Percentiles rank a stretch among this genome's conserved stretches.
Evolutionary conservation across 441 rosid species (phyloP).

Genomic region (Cnidoscolus chayamansa): DNA sequence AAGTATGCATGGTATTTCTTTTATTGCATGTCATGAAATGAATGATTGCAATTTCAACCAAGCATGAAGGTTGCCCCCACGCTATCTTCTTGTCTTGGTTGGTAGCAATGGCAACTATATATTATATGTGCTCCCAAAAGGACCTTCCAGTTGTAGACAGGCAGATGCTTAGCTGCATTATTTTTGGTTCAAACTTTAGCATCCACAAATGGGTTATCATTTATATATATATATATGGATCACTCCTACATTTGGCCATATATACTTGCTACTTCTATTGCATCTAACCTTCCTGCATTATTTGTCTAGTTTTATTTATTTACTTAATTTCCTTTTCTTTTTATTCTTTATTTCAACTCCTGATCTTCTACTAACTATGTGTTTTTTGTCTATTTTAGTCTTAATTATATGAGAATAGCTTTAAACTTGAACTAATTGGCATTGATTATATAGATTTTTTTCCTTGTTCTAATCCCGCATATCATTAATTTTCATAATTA

Average conservation of each 20-base stretch:
- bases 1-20: slow-evolving; percentile 26
- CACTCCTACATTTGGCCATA: neutral
- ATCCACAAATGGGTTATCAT: slow-evolving; percentile 13
- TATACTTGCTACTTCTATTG: neutral
- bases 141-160: slow-evolving; percentile 18
- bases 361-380: too few relatives aligned
- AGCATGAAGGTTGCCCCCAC: slow-evolving; percentile 29
- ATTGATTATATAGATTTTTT: too few relatives aligned
- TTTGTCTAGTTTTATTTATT: too few relatives aligned
- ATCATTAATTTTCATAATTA: too few relatives aligned
- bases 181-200: neutral
- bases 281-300: too few relatives aligned
- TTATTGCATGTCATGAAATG: slow-evolving; percentile 14
- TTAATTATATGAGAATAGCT: too few relatives aligned
- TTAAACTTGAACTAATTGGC: too few relatives aligned
- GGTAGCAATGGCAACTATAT: slow-evolving; percentile 1
- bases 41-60: slow-evolving; percentile 20
- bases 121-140: slow-evolving; percentile 17
- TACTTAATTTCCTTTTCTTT: too few relatives aligned
- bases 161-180: slow-evolving; percentile 2
- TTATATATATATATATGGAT: neutral
- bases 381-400: too few relatives aligned
- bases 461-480: too few relatives aligned
- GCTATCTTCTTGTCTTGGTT: slow-evolving; percentile 18
- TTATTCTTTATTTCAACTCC: too few relatives aligned